Evolutionary conservation across 345 rosid genomes (phyloP).

Genomic region (Brassica juncea): DNA sequence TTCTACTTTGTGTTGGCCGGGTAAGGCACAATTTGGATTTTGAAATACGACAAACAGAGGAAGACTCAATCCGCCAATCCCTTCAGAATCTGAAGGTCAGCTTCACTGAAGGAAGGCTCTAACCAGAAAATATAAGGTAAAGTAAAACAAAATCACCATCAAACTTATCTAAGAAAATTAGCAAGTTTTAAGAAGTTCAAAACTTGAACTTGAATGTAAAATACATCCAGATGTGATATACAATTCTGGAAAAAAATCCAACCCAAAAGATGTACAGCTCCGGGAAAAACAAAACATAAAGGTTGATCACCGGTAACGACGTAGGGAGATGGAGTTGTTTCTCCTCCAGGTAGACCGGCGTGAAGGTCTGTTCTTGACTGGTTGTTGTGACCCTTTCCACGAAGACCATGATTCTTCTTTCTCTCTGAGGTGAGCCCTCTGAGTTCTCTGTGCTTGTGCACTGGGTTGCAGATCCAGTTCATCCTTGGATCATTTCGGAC

Average conservation of each 20-base stretch:
- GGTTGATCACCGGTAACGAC: conserved; percentile 60
- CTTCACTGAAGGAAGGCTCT: no score
- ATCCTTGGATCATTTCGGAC: conserved; percentile 79
- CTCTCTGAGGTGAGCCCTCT: conserved; percentile 85
- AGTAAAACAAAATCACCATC: no score
- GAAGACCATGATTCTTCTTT: conserved; percentile 78
- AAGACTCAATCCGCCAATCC: neutral
- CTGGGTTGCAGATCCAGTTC: conserved; percentile 85
- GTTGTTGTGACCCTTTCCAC: conserved; percentile 73
- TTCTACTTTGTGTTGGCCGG: no score
- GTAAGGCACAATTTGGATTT: no score
- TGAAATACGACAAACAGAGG: no score
- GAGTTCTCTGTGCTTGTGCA: conserved; percentile 83
- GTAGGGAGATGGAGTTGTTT: conserved; percentile 60
- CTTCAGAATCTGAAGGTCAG: neutral
- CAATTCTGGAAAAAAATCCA: neutral
- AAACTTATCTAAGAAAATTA: no score
- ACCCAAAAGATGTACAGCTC: neutral
- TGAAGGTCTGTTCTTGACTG: conserved; percentile 78
- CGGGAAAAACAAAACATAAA: neutral
- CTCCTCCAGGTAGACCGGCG: conserved; percentile 82
- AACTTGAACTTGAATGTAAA: neutral
- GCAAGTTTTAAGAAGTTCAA: neutral
- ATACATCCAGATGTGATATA: neutral
- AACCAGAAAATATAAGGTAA: no score